Conservation (phyloP, 805 yeast species). For the Cyberlindnera mrakii region DNA sequence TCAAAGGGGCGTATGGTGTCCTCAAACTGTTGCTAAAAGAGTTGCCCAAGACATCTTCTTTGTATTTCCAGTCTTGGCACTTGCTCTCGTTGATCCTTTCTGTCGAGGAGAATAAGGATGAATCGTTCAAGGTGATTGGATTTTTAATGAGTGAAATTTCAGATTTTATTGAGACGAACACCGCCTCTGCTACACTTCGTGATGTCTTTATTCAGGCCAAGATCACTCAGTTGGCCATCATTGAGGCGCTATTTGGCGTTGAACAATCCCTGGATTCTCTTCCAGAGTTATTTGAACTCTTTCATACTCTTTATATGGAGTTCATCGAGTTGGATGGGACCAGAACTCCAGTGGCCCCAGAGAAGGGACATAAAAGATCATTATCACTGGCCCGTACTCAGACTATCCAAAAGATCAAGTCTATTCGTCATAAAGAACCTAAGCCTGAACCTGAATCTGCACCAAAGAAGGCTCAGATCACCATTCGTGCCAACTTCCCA, state of each 20-base stretch:
- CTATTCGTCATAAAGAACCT: conserved; percentile 6
- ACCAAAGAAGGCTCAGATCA: background rate
- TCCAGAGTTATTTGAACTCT: conserved; percentile 60
- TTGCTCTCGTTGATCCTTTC: conserved; percentile 59
- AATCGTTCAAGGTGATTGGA: conserved; percentile 47
- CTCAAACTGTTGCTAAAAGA: conserved; percentile 40
- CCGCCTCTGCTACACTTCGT: conserved; percentile 6
- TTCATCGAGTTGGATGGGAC: conserved; percentile 2
- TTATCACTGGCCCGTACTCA: conserved; percentile 12
- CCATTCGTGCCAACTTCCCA: conserved; percentile 4
- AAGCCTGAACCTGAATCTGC: background rate
- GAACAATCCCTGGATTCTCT: conserved; percentile 55
- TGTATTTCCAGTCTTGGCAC: conserved; percentile 60
- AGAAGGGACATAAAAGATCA: conserved; percentile 10
- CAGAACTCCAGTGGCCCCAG: background rate
- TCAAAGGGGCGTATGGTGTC: conserved; percentile 37
- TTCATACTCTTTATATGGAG: conserved; percentile 41
- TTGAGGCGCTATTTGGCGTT: conserved; percentile 55
- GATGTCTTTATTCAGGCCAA: conserved; percentile 54
- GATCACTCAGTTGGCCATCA: conserved; percentile 66
- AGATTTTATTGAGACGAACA: conserved; percentile 18
- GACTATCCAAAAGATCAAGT: conserved; percentile 16
- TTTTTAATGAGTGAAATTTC: conserved; percentile 43
- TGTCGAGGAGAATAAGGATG: conserved; percentile 48
- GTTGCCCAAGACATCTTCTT: conserved; percentile 24